phyloP scores from a whole-genome alignment of 2,329 filamentous ascomycete species.

The Sordariomycetes sp. region DNA sequence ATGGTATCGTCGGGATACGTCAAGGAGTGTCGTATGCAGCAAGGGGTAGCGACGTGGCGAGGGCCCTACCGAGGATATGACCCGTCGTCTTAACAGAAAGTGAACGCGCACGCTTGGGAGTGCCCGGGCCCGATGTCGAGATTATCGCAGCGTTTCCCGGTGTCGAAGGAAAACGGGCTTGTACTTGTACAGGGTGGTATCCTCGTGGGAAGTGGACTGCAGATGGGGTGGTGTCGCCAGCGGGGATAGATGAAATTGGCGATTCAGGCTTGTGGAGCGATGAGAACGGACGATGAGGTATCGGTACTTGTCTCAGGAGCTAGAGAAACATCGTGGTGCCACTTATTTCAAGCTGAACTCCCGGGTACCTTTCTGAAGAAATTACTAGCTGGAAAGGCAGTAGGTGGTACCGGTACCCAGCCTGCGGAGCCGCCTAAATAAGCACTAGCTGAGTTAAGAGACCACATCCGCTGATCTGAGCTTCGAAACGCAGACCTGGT shows the following conservation, averaged over 20 bases:
- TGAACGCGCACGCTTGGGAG: not conserved
- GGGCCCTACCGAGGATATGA: not conserved
- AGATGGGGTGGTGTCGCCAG: not conserved
- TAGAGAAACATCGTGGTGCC: not conserved
- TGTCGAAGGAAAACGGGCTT: not conserved
- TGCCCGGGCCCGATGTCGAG: not conserved
- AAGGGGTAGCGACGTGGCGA: not conserved
- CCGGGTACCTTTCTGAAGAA: not conserved
- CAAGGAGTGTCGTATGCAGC: not conserved
- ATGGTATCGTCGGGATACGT: not conserved
- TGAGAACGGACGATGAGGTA: not conserved
- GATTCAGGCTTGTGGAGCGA: not conserved
- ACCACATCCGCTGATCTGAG: too few species aligned
- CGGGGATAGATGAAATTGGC: not conserved
- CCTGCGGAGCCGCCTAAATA: too few species aligned
- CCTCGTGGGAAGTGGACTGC: not conserved
- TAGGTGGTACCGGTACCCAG: not conserved
- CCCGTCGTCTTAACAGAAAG: not conserved
- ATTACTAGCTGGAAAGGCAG: not conserved
- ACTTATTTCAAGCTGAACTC: not conserved
- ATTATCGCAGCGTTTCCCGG: not conserved
- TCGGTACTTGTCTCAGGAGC: not conserved
- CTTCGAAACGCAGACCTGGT: too few species aligned
- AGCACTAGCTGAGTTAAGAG: too few species aligned
- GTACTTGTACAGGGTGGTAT: not conserved